phyloP scores from a whole-genome alignment of 2,329 filamentous ascomycete species.

The Ophiostoma ulmi region DNA sequence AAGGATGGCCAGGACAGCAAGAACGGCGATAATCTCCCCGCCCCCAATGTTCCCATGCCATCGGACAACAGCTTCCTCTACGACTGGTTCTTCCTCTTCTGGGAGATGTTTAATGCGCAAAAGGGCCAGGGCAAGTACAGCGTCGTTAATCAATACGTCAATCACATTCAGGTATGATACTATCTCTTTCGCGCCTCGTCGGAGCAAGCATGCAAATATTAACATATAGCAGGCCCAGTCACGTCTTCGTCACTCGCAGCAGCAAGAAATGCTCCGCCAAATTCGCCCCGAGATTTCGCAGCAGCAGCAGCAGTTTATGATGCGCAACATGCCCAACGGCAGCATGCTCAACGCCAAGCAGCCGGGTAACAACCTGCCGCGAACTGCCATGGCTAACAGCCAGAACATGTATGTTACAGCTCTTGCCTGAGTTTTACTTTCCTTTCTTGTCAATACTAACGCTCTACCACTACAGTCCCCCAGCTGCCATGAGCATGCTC shows the following conservation, averaged over 20 bases:
- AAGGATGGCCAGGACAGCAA: conserved; percentile 73
- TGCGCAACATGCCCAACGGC: conserved; percentile 61
- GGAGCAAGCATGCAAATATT: neutral
- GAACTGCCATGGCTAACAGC: conserved; percentile 74
- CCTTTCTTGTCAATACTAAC: neutral
- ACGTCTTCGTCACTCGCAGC: conserved; percentile 67
- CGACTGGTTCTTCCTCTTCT: conserved; percentile 97
- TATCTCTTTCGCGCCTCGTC: neutral
- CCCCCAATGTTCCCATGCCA: conserved; percentile 61
- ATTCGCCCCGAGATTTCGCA: conserved; percentile 58
- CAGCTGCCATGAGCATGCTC: conserved; percentile 62
- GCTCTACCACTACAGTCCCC: conserved; percentile 45
- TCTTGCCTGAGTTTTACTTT: neutral
- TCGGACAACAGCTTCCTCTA: conserved; percentile 79
- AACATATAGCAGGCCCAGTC: conserved; percentile 54
- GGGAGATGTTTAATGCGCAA: conserved; percentile 88
- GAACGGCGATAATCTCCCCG: conserved; percentile 73
- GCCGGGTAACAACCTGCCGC: conserved; percentile 56
- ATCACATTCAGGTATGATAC: conserved; percentile 69
- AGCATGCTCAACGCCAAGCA: conserved; percentile 56
- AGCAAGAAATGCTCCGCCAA: conserved; percentile 70
- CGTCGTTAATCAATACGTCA: conserved; percentile 68
- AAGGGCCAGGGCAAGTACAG: conserved; percentile 61
- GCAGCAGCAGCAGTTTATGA: conserved; percentile 57
- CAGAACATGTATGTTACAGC: conserved; percentile 54